Evolutionary conservation across 257 asterid species (phyloP), one percentile per base, ranked within the genome.

Genomic region (Solanum habrochaites): DNA sequence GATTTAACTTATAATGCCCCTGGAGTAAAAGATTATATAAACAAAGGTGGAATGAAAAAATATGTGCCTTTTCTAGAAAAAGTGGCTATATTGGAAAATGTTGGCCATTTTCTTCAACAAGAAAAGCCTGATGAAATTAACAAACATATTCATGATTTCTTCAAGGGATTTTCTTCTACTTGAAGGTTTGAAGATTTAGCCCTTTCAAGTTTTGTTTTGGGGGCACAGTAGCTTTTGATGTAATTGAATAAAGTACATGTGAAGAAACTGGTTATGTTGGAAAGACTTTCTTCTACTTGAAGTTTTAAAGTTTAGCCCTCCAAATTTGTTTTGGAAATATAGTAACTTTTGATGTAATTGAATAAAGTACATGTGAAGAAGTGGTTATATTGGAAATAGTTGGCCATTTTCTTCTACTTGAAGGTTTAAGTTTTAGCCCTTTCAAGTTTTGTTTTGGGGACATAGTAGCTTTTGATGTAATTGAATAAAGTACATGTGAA

Each of bases 1-100:
- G 94, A 92, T 83, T n/a, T 91, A 45, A 31, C 90, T 25, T 90
- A 90, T 90, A 77, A 47, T 39, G 85, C 91, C 42, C 92, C 92
- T 0, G 94, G 92, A 6, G 91, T 52, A 21, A 86, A 92, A 70
- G 94, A 90, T 10, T 90, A 70, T 89, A 86, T 91, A 42, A 23
- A 77, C 69, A 80, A 81, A 29, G 93, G 89, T 35, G 91, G 85
- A 10, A 43, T 87, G 74, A 91, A 91, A 64, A 89, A 86, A 85
- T 23, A 31, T 16, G 92, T 92, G 49, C 94, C 93, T 11, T 80
- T 89, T 23, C 8, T 91, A 20, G 88, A 90, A n/a, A 86, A 85
- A 77, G 86, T 88, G 11, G 93, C 88, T 15, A 90, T 92, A 37
- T 52, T 92, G 89, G 90, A 90, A 88, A 93, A 91, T 45, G 92